Percentiles rank a stretch among this genome's conserved stretches.
Conservation (phyloP, 225 moss, liverwort and hornwort genomes). For the Polytrichum commune region DNA sequence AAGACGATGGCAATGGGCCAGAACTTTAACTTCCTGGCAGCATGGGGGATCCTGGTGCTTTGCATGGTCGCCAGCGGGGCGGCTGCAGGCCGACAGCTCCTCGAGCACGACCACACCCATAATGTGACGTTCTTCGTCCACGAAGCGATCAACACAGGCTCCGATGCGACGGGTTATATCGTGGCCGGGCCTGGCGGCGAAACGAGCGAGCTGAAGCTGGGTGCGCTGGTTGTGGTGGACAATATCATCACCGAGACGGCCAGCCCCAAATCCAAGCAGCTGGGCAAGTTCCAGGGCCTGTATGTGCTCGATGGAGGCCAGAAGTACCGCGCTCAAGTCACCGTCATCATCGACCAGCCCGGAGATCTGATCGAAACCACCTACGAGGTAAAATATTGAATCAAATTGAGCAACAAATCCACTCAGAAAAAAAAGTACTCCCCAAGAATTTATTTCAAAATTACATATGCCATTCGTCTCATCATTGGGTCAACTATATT, state of each 20-base stretch:
- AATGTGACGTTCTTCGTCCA: not conserved
- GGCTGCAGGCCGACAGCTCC: not conserved
- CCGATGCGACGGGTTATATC: not conserved
- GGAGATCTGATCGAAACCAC: constrained; percentile 13
- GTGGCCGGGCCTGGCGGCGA: constrained; percentile 5
- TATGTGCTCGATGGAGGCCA: constrained; percentile 9
- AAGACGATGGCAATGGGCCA: too few relatives aligned
- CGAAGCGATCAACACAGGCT: constrained; percentile 1
- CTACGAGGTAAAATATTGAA: not conserved
- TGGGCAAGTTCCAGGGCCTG: constrained; percentile 12
- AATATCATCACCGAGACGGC: constrained; percentile 8
- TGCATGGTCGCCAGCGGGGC: not conserved
- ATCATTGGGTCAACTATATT: too few relatives aligned
- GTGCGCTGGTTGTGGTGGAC: constrained; percentile 7
- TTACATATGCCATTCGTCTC: too few relatives aligned
- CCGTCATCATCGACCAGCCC: constrained; percentile 14
- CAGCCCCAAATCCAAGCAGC: constrained; percentile 1
- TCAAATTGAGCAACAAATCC: too few relatives aligned
- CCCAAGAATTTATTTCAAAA: too few relatives aligned
- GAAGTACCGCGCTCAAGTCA: constrained; percentile 6
- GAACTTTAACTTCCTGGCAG: too few relatives aligned
- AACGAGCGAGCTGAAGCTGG: not conserved
- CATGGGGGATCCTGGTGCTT: too few relatives aligned
- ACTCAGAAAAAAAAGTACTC: too few relatives aligned
- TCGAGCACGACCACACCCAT: not conserved